Conservation (phyloP, 495 filamentous ascomycete genomes). For the Pyrenula massariospora region DNA sequence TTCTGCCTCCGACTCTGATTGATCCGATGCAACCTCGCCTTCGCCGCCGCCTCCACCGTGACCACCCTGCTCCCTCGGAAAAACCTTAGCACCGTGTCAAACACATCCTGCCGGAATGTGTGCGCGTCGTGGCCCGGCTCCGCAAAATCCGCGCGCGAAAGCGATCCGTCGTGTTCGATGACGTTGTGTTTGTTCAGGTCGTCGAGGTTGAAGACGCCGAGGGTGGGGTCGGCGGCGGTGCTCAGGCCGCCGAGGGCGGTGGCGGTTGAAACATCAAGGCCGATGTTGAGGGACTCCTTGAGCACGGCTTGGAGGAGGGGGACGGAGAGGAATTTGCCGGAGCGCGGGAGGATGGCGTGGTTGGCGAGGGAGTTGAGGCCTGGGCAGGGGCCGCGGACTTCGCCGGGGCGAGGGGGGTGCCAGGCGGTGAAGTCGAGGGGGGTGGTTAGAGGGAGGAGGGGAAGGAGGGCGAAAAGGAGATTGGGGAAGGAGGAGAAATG, state of each 20-base stretch:
- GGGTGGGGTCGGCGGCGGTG: conserved; percentile 11
- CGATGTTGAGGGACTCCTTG: conserved; percentile 15
- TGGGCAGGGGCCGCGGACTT: conserved; percentile 37
- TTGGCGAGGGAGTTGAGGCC: conserved; percentile 42
- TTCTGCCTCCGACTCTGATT: background rate
- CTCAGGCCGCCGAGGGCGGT: conserved; percentile 12
- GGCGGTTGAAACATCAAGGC: background rate
- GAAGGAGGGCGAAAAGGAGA: background rate
- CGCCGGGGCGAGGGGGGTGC: conserved; percentile 8
- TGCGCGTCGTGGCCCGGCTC: conserved; percentile 21
- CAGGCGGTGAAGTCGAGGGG: background rate
- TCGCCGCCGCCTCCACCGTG: background rate
- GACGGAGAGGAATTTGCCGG: conserved; percentile 22
- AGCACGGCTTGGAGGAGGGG: conserved; percentile 16
- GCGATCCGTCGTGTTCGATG: conserved; percentile 25
- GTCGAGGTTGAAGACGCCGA: conserved; percentile 21
- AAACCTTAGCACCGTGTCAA: conserved; percentile 13
- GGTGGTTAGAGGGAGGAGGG: background rate
- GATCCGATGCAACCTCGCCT: background rate
- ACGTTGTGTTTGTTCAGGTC: conserved; percentile 20
- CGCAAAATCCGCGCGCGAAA: conserved; percentile 20
- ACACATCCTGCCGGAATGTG: conserved; percentile 23
- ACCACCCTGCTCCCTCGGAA: background rate
- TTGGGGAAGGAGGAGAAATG: background rate
- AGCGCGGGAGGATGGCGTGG: conserved; percentile 23